A percentile compares a stretch with the other conserved stretches of the same genome.
Conservation (phyloP, 768 basidiomycete species). For the Panaeolus papilionaceus region DNA sequence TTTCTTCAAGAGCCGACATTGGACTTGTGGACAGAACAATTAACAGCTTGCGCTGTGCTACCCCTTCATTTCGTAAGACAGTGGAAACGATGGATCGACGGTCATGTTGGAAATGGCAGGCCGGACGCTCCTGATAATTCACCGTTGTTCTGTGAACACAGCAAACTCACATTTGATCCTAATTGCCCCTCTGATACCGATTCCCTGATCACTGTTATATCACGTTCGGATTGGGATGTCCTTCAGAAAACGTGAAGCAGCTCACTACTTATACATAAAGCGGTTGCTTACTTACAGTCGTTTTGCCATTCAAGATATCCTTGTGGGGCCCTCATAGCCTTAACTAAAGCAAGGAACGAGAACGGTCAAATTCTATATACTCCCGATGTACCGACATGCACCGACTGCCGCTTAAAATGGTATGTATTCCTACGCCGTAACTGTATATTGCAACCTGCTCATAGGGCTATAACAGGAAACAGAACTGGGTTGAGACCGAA, state of each 20-base stretch:
- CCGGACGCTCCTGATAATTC: conserved; percentile 70
- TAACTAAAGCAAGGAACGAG: conserved; percentile 34
- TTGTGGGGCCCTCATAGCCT: conserved; percentile 56
- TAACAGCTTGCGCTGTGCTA: conserved; percentile 61
- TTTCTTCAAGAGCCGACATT: conserved; percentile 57
- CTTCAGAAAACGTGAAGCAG: conserved; percentile 60
- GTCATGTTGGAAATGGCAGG: conserved; percentile 58
- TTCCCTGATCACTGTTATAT: conserved; percentile 59
- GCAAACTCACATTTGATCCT: conserved; percentile 68
- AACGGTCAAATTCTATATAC: conserved; percentile 40
- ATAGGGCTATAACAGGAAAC: conserved; percentile 48
- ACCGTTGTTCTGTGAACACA: conserved; percentile 72
- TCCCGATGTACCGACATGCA: conserved; percentile 61
- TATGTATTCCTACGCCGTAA: conserved; percentile 30
- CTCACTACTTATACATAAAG: conserved; percentile 17
- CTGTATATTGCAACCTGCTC: conserved; percentile 15
- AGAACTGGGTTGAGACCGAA: conserved; percentile 64
- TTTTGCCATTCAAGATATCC: conserved; percentile 52
- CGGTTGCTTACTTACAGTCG: conserved; percentile 16
- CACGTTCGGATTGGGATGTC: conserved; percentile 67
- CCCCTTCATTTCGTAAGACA: conserved; percentile 64
- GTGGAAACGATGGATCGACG: conserved; percentile 76
- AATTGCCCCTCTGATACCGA: conserved; percentile 66
- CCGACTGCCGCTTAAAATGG: conserved; percentile 66
- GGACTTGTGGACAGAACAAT: conserved; percentile 43